Conservation (phyloP, 306 rosid genomes). For the Glycine latifolia region DNA sequence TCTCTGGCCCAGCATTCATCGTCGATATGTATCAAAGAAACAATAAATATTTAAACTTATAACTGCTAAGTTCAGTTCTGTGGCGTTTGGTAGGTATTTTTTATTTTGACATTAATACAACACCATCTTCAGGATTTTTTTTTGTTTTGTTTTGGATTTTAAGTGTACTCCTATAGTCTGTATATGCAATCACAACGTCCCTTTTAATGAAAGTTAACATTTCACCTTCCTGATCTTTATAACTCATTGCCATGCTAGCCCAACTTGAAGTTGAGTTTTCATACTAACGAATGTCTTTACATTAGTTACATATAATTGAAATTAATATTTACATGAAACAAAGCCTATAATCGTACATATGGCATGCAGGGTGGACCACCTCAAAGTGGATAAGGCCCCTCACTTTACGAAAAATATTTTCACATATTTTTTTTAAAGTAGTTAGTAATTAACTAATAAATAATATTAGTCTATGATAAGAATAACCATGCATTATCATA, state of each 20-base stretch:
- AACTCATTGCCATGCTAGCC: background rate
- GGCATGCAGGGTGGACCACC: background rate
- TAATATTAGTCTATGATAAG: background rate
- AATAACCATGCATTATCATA: background rate
- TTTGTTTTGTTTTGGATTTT: background rate
- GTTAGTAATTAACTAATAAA: background rate
- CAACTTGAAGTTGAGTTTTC: background rate
- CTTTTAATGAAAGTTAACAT: background rate
- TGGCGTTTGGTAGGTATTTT: background rate
- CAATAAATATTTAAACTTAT: background rate
- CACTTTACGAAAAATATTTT: background rate
- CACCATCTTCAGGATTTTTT: background rate
- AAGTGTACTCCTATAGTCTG: background rate
- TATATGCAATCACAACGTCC: background rate
- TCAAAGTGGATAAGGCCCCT: background rate
- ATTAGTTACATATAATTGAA: background rate
- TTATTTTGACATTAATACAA: no score
- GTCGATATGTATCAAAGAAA: background rate
- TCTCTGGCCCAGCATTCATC: background rate
- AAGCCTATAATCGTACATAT: background rate
- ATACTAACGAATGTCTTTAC: background rate
- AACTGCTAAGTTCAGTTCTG: background rate
- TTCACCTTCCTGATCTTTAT: conserved; percentile 2
- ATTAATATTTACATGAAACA: background rate
- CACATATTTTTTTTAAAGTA: background rate